These are phyloP conservation scores for Xenoacremonium recifei DNA, from an alignment of 2,329 filamentous ascomycete species.

Conservation along the genomic window DNA sequence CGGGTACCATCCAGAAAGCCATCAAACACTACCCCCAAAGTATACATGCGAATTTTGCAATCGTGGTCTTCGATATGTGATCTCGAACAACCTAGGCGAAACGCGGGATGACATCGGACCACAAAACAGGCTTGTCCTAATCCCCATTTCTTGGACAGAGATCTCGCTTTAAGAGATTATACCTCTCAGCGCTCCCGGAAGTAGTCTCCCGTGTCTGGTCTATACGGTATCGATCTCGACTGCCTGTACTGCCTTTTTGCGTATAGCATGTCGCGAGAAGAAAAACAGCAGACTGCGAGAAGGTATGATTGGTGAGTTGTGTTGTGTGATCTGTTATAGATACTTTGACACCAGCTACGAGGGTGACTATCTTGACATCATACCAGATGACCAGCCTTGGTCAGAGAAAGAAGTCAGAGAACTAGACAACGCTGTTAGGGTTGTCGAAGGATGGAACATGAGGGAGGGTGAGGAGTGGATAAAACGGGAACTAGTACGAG, in stretches of 20 bases:
- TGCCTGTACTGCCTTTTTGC: slow-evolving; percentile 4
- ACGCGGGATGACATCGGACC: not conserved
- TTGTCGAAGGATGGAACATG: slow-evolving; percentile 1
- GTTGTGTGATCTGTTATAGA: not conserved
- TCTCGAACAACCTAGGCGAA: not conserved
- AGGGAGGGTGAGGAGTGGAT: slow-evolving; percentile 2
- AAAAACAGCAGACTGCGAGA: not conserved
- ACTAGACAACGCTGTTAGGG: not conserved
- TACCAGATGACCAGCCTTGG: not conserved
- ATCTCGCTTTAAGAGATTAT: slow-evolving; percentile 1
- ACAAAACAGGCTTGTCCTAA: not conserved
- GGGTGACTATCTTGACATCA: slow-evolving; percentile 3
- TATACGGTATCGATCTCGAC: slow-evolving; percentile 1
- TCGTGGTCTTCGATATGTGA: not conserved
- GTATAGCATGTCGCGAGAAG: slow-evolving; percentile 1
- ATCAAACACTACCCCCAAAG: not conserved
- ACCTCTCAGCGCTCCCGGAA: not conserved
- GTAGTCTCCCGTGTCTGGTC: not conserved
- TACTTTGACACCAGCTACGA: slow-evolving; percentile 7
- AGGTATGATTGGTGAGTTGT: not conserved
- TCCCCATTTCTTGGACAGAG: slow-evolving; percentile 5
- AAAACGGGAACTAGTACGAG: not conserved
- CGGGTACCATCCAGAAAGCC: not conserved
- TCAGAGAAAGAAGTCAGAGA: slow-evolving; percentile 4
- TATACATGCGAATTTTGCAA: slow-evolving; percentile 2